Evolutionary conservation across 208 protist genomes (phyloP).

Genomic region (Naegleria lovaniensis): DNA sequence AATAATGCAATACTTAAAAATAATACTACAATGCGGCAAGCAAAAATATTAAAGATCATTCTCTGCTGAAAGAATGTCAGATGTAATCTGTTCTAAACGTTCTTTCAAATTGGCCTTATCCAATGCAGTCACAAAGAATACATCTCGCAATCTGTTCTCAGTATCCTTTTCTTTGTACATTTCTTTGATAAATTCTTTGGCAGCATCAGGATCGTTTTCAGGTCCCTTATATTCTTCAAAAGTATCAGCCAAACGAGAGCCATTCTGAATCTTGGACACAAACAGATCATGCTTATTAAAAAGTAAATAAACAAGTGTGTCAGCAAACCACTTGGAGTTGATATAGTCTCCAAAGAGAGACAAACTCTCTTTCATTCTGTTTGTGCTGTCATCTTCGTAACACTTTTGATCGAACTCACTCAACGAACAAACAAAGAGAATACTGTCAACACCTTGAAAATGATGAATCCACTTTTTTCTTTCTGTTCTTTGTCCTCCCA

Average conservation of each 20-base stretch:
- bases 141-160: background rate
- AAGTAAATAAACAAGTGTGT: constrained; percentile 65
- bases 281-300: constrained; percentile 77
- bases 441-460: constrained; percentile 31
- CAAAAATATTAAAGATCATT: constrained; percentile 2
- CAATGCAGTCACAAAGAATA: background rate
- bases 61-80: background rate
- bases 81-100: background rate
- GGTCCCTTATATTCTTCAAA: constrained; percentile 64
- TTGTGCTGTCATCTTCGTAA: constrained; percentile 57
- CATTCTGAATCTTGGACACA: constrained; percentile 53
- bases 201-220: background rate
- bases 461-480: constrained; percentile 41
- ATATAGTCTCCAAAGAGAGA: constrained; percentile 64
- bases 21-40: background rate
- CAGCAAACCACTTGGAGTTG: constrained; percentile 60
- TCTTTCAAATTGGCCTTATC: background rate
- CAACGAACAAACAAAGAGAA: constrained; percentile 52
- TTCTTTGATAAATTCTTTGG: background rate
- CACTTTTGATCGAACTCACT: constrained; percentile 62
- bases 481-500: constrained; percentile 39
- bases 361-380: constrained; percentile 68
- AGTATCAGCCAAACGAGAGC: constrained; percentile 42
- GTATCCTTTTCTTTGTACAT: background rate
- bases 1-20: background rate